Evolutionary conservation across 139 green algal genomes (phyloP).

Genomic region (Volvox africanus): DNA sequence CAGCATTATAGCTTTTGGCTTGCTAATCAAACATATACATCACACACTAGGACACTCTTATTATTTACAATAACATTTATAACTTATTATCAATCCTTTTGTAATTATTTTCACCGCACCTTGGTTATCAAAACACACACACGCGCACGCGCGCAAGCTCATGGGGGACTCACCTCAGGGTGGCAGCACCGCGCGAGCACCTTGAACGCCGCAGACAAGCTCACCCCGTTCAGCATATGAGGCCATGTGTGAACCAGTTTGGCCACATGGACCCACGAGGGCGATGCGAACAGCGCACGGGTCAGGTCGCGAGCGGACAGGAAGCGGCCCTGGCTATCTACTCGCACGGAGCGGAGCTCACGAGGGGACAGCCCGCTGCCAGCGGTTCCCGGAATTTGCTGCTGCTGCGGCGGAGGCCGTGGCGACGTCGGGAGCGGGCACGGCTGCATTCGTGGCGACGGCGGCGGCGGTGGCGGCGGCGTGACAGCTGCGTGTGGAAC

Average conservation of each 20-base stretch:
- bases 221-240: background rate
- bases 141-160: background rate
- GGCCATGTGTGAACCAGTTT: conserved; percentile 40
- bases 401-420: background rate
- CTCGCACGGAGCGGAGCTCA: background rate
- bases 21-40: background rate
- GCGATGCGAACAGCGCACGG: background rate
- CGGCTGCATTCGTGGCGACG: background rate
- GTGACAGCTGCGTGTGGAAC: background rate
- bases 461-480: background rate
- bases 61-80: background rate
- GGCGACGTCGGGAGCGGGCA: background rate
- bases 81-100: background rate
- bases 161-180: background rate
- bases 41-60: background rate
- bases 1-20: no score
- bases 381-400: background rate
- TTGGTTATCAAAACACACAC: background rate
- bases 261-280: conserved; percentile 39
- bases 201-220: background rate
- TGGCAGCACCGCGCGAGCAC: background rate
- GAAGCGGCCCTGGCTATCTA: background rate
- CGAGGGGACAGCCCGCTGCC: background rate
- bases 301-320: conserved; percentile 14
- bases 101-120: background rate